A percentile compares a stretch with the other conserved stretches of the same genome.
Evolutionary conservation across 371 early-diverging fungal species (phyloP).

Genomic region (Blakeslea trispora): DNA sequence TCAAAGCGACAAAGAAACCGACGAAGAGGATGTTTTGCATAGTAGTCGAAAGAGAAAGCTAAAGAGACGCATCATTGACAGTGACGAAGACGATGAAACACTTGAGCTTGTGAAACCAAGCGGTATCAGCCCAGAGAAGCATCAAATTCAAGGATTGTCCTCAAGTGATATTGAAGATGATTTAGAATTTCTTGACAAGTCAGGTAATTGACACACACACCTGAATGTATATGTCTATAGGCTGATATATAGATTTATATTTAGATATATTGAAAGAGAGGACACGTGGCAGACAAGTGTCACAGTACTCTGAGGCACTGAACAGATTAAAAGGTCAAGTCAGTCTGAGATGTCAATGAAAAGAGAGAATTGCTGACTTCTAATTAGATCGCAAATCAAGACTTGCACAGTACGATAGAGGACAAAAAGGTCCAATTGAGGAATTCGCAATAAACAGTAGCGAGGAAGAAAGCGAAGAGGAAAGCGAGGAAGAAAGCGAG

Average conservation of each 20-base stretch:
- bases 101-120: not conserved
- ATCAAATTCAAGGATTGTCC: not conserved
- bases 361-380: not conserved
- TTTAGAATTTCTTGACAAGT: slow-evolving; percentile 18
- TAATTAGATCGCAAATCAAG: slow-evolving; percentile 19
- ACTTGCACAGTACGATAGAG: slow-evolving; percentile 2
- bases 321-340: slow-evolving; percentile 21
- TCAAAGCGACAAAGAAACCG: not conserved
- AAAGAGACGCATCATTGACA: slow-evolving; percentile 8
- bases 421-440: slow-evolving; percentile 22
- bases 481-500: not conserved
- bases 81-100: slow-evolving; percentile 2
- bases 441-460: not conserved
- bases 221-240: slow-evolving; percentile 5
- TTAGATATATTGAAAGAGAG: slow-evolving; percentile 23
- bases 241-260: not conserved
- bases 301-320: slow-evolving; percentile 17
- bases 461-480: not conserved
- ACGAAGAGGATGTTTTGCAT: not conserved
- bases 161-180: slow-evolving; percentile 2
- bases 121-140: no score
- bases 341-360: not conserved
- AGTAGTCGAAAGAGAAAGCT: not conserved
- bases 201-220: slow-evolving; percentile 15
- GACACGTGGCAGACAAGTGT: slow-evolving; percentile 20